These are phyloP conservation scores for Fusarium acutatum DNA, from an alignment of 2,329 filamentous ascomycete genomes.

Conservation along the genomic window DNA sequence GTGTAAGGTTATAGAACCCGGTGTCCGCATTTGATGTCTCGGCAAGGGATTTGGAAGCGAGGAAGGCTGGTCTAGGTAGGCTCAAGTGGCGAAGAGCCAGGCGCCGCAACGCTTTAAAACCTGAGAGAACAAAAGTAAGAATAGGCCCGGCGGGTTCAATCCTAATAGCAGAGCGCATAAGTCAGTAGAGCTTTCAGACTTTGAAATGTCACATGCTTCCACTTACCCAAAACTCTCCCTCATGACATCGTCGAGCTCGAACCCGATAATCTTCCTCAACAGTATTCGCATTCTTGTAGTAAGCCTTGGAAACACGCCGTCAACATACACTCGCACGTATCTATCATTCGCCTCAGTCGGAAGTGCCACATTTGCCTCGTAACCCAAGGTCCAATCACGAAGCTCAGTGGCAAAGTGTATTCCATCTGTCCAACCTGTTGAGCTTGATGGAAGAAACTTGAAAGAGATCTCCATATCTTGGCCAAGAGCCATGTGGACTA, in stretches of 20 bases:
- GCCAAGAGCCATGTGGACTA: too few relatives aligned
- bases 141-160: not conserved
- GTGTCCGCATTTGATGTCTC: not conserved
- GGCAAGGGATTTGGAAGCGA: not conserved
- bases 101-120: not conserved
- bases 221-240: not conserved
- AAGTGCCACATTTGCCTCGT: not conserved
- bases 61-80: not conserved
- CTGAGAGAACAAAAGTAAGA: rapidly evolving
- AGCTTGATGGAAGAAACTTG: not conserved
- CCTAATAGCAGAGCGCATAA: rapidly evolving
- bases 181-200: not conserved
- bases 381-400: not conserved
- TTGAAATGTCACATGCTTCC: rapidly evolving
- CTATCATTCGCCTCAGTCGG: not conserved
- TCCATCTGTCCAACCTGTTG: not conserved
- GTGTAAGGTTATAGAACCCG: not conserved
- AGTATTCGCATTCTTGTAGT: not conserved
- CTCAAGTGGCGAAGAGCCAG: not conserved
- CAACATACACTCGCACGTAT: not conserved
- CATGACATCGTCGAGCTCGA: not conserved
- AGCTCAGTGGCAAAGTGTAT: not conserved
- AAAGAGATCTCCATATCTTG: not conserved
- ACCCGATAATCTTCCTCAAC: not conserved
- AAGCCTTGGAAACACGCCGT: not conserved